phyloP scores from a whole-genome alignment of 495 filamentous ascomycete species.

The Trichoderma reesei region DNA sequence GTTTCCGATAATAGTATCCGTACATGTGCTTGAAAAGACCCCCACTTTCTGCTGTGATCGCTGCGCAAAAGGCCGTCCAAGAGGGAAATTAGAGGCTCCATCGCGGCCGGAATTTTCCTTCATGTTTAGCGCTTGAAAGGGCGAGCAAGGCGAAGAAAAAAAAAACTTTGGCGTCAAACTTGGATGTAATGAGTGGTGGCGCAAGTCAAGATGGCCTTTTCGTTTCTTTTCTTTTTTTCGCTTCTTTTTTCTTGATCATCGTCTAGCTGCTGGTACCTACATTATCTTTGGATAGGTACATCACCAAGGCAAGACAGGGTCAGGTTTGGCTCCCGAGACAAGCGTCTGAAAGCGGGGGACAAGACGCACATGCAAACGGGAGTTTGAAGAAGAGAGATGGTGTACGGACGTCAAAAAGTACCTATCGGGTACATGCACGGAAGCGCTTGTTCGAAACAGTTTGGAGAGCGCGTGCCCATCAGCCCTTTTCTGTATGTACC shows the following conservation, averaged over 20 bases:
- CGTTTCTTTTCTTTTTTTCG: slow-evolving; percentile 2
- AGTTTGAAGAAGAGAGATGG: background rate
- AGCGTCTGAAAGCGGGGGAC: slow-evolving; percentile 4
- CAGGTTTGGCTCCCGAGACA: background rate
- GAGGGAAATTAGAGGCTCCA: slow-evolving; percentile 5
- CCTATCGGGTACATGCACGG: background rate
- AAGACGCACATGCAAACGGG: background rate
- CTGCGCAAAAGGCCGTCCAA: background rate
- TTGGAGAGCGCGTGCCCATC: background rate
- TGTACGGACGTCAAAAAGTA: too few species aligned
- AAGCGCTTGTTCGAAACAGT: background rate
- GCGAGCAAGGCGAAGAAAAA: background rate
- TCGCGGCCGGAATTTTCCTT: background rate
- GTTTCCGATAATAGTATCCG: background rate
- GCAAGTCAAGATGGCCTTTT: too few species aligned
- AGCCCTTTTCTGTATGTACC: background rate
- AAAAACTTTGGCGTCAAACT: too few species aligned
- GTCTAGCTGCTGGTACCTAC: too few species aligned
- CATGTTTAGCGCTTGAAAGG: background rate
- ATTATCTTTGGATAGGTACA: too few species aligned
- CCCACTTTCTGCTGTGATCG: background rate
- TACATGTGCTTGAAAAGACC: too few species aligned
- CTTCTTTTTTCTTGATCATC: too few species aligned
- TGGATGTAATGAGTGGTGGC: too few species aligned
- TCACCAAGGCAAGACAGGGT: background rate